These are phyloP conservation scores for Iberis pinnata DNA, from an alignment of 345 rosid genomes.

Conservation along the genomic window DNA sequence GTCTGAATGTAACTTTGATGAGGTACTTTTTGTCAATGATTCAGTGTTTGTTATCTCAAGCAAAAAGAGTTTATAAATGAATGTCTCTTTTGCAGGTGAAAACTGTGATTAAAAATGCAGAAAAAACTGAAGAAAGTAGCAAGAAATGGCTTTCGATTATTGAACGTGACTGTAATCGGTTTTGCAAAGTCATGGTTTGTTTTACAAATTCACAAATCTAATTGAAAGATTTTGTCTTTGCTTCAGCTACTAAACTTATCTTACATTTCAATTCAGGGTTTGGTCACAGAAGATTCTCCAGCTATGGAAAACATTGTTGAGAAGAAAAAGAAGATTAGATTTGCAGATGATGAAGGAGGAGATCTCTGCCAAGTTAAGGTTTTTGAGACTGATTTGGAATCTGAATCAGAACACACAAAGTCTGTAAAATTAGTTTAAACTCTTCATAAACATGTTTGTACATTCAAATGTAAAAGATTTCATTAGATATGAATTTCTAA, in stretches of 20 bases:
- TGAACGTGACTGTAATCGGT: conserved; percentile 66
- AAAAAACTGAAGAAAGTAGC: conserved; percentile 54
- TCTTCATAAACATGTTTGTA: not conserved
- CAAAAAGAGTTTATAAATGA: not conserved
- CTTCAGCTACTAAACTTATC: not conserved
- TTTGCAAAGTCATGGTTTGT: conserved; percentile 83
- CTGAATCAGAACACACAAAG: conserved; percentile 11
- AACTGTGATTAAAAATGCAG: conserved; percentile 42
- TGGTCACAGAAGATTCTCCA: conserved; percentile 34
- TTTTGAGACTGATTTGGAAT: conserved; percentile 40
- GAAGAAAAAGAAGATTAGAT: conserved; percentile 61
- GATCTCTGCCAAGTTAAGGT: conserved; percentile 70
- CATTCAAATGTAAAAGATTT: not conserved
- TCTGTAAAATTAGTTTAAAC: conserved; percentile 4
- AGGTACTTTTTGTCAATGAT: conserved; percentile 38
- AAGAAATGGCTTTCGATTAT: conserved; percentile 58
- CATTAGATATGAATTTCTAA: not conserved
- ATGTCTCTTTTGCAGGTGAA: conserved; percentile 39
- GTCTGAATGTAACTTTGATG: conserved; percentile 38
- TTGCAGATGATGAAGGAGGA: conserved; percentile 90
- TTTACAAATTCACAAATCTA: conserved; percentile 9
- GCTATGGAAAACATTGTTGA: conserved; percentile 29
- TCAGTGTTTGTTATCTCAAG: no score
- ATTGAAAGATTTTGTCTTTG: not conserved
- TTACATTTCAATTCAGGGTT: conserved; percentile 29